Evolutionary conservation across 2,329 filamentous ascomycete species (phyloP), one percentile per base, ranked within the genome.

Genomic region (Colletotrichum incanum): DNA sequence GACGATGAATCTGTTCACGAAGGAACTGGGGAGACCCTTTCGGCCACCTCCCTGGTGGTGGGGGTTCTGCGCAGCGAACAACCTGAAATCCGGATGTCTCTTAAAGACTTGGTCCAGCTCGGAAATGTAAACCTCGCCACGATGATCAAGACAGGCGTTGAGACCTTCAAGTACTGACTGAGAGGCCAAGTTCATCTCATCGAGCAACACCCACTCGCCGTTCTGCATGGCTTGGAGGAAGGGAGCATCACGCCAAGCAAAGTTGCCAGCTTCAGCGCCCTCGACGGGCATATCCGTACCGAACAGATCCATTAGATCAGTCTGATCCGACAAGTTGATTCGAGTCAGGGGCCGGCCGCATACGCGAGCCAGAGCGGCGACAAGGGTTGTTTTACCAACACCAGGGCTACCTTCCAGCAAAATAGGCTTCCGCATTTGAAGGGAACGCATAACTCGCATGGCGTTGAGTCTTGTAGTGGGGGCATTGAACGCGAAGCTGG

Each of bases 151-250:
- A 84, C 96, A 98, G 28, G 96, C 96, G 76, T 99, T 99, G 41
- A 99, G 86, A 74, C 96, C 97, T 84, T 99, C 96, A 1, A 99
- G 89, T 2, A 99, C 95, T 5, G 96, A 97, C 80, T 99, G 96
- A 0, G 96, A 98, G 1, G 97, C 96, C 74, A 99, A 84, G 78
- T 99, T 99, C 96, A 99, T 99, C 85, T 99, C 96, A 78, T 99
- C 96, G 0, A 99, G 88, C 37, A 99, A 86, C 14, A 99, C 96
- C 96, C 96, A 99, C 76, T 97, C 94, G 37, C 96, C 96, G 70
- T 91, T 93, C 79, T 98, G 96, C 96, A 99, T 98, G 0, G 96
- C 96, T 79, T 94, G 93, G 26, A 99, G 85, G 79, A 99, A 98
- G 0, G 96, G 95, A 0, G 96, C 96, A 80, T 99, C 96, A 76